phyloP scores from a whole-genome alignment of 352 stramenopile species.

The Globisporangium recalcitrans region DNA sequence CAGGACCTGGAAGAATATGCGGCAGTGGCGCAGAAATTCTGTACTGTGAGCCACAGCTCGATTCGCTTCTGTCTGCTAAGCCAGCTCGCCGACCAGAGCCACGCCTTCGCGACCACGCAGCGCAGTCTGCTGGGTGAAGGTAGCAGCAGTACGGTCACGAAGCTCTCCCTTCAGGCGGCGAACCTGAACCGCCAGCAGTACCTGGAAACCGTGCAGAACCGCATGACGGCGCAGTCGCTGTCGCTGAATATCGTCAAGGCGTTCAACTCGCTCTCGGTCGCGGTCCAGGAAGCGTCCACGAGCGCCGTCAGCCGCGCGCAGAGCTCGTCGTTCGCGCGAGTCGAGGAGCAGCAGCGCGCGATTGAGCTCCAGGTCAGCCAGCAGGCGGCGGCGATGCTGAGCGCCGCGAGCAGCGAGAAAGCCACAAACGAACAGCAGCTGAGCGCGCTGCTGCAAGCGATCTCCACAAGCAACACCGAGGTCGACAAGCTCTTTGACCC shows the following conservation, averaged over 20 bases:
- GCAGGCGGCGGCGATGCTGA: background rate
- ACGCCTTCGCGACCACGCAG: background rate
- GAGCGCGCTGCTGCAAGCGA: background rate
- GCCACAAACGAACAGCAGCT: background rate
- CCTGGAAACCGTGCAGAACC: background rate
- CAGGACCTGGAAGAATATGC: background rate
- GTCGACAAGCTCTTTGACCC: background rate
- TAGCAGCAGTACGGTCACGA: background rate
- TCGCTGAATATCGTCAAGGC: background rate
- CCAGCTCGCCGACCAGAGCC: background rate
- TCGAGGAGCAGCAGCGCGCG: background rate
- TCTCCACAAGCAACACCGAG: background rate
- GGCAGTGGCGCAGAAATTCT: background rate
- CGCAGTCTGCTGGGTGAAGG: background rate
- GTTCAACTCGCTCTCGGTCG: constrained; percentile 1
- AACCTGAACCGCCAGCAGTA: background rate
- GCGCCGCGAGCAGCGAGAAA: background rate
- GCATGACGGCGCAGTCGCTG: background rate
- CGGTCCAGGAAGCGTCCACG: background rate
- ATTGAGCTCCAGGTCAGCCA: background rate
- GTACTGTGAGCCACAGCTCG: background rate
- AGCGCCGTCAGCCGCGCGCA: background rate
- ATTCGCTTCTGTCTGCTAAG: background rate
- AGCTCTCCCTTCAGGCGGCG: background rate
- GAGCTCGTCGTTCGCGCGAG: background rate